Evolutionary conservation across 768 basidiomycete species (phyloP).

Genomic region (Tylopilus rubrobrunneus): DNA sequence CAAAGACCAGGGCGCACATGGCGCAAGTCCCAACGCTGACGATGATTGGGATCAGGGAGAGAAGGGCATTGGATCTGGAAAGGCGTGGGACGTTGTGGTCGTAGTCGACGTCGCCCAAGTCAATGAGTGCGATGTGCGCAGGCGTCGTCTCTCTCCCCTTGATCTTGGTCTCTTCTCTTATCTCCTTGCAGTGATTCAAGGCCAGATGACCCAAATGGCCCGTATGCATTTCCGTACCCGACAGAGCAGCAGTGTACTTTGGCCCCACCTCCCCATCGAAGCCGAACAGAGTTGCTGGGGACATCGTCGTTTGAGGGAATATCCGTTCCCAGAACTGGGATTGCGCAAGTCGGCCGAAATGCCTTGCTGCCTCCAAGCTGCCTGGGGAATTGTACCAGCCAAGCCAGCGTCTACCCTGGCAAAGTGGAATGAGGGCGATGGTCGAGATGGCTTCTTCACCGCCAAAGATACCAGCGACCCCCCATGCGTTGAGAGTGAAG

Average conservation of each 20-base stretch:
- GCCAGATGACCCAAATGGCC: constrained; percentile 28
- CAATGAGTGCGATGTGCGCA: constrained; percentile 16
- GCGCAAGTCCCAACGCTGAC: constrained; percentile 21
- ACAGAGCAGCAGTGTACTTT: constrained; percentile 21
- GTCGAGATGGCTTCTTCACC: constrained; percentile 32
- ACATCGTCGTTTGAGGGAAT: constrained; percentile 21
- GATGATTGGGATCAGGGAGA: constrained; percentile 24
- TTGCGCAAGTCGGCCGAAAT: constrained; percentile 26
- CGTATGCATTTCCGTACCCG: constrained; percentile 27
- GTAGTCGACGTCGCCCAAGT: constrained; percentile 8
- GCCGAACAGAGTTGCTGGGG: constrained; percentile 21
- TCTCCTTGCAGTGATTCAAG: constrained; percentile 16
- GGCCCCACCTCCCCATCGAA: constrained; percentile 27
- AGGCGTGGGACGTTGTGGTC: constrained; percentile 1
- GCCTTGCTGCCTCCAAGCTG: constrained; percentile 27
- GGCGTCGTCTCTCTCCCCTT: constrained; percentile 14
- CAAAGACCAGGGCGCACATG: constrained; percentile 21
- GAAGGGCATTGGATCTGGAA: neutral
- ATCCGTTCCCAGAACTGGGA: constrained; percentile 24
- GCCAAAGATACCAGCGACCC: constrained; percentile 34
- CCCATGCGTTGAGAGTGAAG: constrained; percentile 26
- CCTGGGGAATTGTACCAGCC: constrained; percentile 36
- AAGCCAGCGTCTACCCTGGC: constrained; percentile 26
- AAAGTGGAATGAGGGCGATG: constrained; percentile 29
- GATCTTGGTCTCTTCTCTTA: neutral